Evolutionary conservation across 73 alveolate species (phyloP), one percentile per base, ranked within the genome.

Genomic region (Paramecium sonneborni): DNA sequence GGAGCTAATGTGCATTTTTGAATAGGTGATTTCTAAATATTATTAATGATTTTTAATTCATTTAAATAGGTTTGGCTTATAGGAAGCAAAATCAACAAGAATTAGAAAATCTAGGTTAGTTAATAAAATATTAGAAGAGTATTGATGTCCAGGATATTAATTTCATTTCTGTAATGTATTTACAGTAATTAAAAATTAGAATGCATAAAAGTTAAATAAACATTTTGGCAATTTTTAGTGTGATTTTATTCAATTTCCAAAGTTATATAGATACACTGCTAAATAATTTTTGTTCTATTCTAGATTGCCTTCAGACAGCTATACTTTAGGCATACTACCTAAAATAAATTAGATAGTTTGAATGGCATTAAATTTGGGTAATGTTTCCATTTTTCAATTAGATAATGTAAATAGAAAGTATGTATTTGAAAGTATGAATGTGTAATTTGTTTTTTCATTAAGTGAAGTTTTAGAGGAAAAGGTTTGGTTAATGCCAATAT

Each of bases 361-460:
- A 79, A 79, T 79, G 90, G 90, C 69, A 79, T 41, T 4, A 79
- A 37, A 46, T 72, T 72, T 72, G 90, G 90, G 18, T 23, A 62
- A 9, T 43, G 84, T 30, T 26, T 10, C 44, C 21, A 24, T 43
- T 24, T 9, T 18, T 79, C 44, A 37, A 37, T 39, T 21, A 79
- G 26, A 44, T 79, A 79, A 3, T 12, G n/a, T n/a, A 79, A 79
- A 44, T 79, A 41, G 8, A 41, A 32, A 26, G 46, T 23, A 7
- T 79, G 74, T 23, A 79, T 79, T 6, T 43, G 55, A 7, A 24
- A 26, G 21, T 79, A 74, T 14, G 3, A 12, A 12, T 18, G 32
- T 9, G 90, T 43, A 14, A 79, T 3, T 79, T 46, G n/a, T 46
- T 79, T 79, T 12, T 76, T 32, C 90, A 79, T 79, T 14, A 79